Conservation (phyloP, 2,329 filamentous ascomycete species). For the Scytalidium lignicola region DNA sequence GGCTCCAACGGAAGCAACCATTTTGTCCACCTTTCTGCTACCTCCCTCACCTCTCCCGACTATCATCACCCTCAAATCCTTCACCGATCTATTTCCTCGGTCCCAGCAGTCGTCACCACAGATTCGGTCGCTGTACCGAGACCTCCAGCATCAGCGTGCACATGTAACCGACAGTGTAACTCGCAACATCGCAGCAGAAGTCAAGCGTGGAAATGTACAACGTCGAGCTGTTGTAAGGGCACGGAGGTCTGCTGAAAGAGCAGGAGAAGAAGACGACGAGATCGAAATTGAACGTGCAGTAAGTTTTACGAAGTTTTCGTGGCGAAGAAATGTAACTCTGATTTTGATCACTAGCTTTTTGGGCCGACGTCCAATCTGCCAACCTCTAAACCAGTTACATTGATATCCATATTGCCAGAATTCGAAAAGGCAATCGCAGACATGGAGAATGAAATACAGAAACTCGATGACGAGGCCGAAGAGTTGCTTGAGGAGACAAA, state of each 20-base stretch:
- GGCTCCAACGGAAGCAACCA: slow-evolving; percentile 68
- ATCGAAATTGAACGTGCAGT: slow-evolving; percentile 58
- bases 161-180: slow-evolving; percentile 63
- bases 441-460: slow-evolving; percentile 63
- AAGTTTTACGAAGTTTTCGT: slow-evolving; percentile 19
- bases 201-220: slow-evolving; percentile 53
- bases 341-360: slow-evolving; percentile 47
- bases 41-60: slow-evolving; percentile 69
- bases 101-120: slow-evolving; percentile 13
- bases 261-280: slow-evolving; percentile 53
- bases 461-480: slow-evolving; percentile 60
- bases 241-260: slow-evolving; percentile 45
- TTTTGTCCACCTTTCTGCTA: slow-evolving; percentile 74
- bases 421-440: slow-evolving; percentile 62
- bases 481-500: slow-evolving; percentile 55
- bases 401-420: slow-evolving; percentile 60
- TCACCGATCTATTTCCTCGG: slow-evolving; percentile 71
- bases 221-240: slow-evolving; percentile 52
- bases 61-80: slow-evolving; percentile 68
- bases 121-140: slow-evolving; percentile 63
- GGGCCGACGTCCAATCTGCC: slow-evolving; percentile 41
- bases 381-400: slow-evolving; percentile 51
- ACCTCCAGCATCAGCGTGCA: slow-evolving; percentile 71
- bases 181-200: slow-evolving; percentile 59
- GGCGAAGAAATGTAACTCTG: not conserved